Base-by-base conservation (phyloP, 768 basidiomycete species). In the Chlorophyllum brunneum region DNA sequence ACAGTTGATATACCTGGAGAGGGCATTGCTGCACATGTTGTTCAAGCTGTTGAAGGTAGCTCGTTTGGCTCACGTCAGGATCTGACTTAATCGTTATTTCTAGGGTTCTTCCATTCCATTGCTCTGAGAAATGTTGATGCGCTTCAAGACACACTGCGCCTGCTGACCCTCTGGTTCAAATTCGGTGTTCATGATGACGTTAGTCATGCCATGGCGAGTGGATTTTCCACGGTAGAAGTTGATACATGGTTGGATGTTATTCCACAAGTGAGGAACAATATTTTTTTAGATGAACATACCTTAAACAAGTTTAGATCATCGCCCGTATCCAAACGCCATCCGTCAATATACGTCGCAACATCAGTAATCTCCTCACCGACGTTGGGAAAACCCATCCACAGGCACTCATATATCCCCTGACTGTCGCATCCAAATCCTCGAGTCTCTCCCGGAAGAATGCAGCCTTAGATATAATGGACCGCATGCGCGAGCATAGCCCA, bases 241-340 rank as follows among this genome's bases (percentile, higher is more conserved):
- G 94, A 99, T 63, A 98, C 95, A 0, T 99, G 97, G 97, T 77
- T 99, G 33, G 94, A 98, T 62, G 97, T 99, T 58, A 93, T 98
- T 50, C 97, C 97, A 41, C 95, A 98, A 80, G 95, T 92, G 66
- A 51, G 87, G 88, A 61, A 49, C 26, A 6, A 37, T 8, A 15
- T 41, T 11, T 44, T 13, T 38, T 22, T 13, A 40, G 8, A 16
- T 43, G 18, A n/a, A 13, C 27, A 11, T 29, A 4, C 26, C 29
- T 42, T 20, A 36, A 5, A 18, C 24, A 31, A 31, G 22, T 54
- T 33, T 54, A 98, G 92, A 95, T 99, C 57, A 98, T 99, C 62
- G 97, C 97, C 34, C 87, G 97, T 13, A 95, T 99, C 59, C 95
- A 99, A 74, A 97, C 94, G 0, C 94, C 95, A 0, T 88, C 88